Conservation (phyloP, 495 filamentous ascomycete genomes). For the Recurvomyces mirabilis region DNA sequence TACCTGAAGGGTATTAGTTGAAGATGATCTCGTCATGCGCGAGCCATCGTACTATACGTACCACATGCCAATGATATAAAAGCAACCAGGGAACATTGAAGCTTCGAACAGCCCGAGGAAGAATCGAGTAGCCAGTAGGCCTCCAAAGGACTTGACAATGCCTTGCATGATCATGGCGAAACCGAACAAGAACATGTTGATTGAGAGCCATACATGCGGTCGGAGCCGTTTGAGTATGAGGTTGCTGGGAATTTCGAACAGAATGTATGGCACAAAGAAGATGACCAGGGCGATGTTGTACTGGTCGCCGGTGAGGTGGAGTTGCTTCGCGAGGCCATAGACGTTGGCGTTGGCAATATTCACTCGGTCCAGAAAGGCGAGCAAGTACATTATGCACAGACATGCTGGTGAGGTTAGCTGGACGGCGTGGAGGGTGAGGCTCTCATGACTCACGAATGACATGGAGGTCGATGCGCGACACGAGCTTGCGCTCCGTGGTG, state of each 20-base stretch:
- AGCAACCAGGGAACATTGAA: conserved; percentile 72
- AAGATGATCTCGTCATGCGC: too few species aligned
- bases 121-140: conserved; percentile 70
- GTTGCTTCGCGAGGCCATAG: conserved; percentile 51
- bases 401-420: conserved; percentile 20
- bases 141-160: conserved; percentile 62
- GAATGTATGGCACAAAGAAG: conserved; percentile 80
- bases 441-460: conserved; percentile 72
- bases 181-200: conserved; percentile 78
- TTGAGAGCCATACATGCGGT: conserved; percentile 66
- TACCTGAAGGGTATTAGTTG: conserved; percentile 55
- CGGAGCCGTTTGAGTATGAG: conserved; percentile 35
- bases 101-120: conserved; percentile 81
- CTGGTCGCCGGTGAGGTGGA: conserved; percentile 44
- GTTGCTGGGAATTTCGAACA: conserved; percentile 66
- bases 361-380: conserved; percentile 24
- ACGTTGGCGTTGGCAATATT: conserved; percentile 43
- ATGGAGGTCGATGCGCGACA: conserved; percentile 66
- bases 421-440: too few species aligned
- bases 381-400: neutral
- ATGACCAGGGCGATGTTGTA: conserved; percentile 70
- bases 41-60: too few species aligned
- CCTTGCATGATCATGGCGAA: conserved; percentile 69
- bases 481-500: conserved; percentile 61
- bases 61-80: conserved; percentile 24